Base-by-base conservation (phyloP, 1,139 yeast genomes). In the Scheffersomyces quercinus region DNA sequence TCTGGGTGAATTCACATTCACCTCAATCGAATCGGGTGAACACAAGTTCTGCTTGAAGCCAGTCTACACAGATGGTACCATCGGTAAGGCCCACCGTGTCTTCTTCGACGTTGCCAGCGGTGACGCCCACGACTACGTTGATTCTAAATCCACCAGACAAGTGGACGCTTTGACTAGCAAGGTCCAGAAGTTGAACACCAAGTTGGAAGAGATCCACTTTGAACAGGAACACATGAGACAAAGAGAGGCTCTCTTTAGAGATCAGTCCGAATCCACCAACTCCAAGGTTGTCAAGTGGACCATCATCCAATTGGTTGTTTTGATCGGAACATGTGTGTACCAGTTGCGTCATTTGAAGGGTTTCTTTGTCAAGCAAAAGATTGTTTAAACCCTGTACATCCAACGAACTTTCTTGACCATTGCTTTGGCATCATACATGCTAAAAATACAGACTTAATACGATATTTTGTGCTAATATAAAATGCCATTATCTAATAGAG, bases 291-390 rank as follows among this genome's bases (percentile, higher is more conserved):
- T 74, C 33, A 69, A 62, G 55, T 75, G 79, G 79, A 70, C 77
- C 38, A 54, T 75, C 46, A 60, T 75, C 38, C 80, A 75, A 59
- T 63, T 74, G 51, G 16, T 71, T 30, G 79, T 75, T 11, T 72
- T 75, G 64, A 60, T 72, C 34, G 78, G 77, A 42, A 73, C 80
- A 29, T 74, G 79, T 57, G 63, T 69, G 46, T 75, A 73, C 63
- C 80, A 75, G 58, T 69, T 75, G 59, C 70, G 70, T 46, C 79
- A 74, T 59, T 74, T 75, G 71, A 74, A 73, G 72, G 57, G 76
- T 37, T 75, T 75, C 68, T 75, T 75, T 48, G 79, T 74, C 50
- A 75, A 75, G 61, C 80, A 75, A 60, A 75, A 75, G 62, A 73
- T 75, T 55, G 79, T 75, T 29, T 74, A 62, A 55, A 8, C 29